Conservation (phyloP, 2,329 filamentous ascomycete species). For the Xylaria sp. region DNA sequence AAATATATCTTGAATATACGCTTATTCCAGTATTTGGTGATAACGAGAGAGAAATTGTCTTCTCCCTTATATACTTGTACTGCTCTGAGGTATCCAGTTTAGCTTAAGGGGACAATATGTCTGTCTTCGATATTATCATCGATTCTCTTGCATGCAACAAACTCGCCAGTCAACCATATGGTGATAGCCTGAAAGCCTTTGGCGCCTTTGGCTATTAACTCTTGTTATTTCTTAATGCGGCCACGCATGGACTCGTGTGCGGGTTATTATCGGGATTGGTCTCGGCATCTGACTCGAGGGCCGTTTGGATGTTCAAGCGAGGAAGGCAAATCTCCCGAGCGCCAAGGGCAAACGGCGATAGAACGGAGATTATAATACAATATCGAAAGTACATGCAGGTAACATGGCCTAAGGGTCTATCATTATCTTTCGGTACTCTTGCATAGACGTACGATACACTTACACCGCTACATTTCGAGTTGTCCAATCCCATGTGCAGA, state of each 20-base stretch:
- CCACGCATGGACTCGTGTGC: conserved; percentile 3
- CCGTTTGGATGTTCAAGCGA: conserved; percentile 1
- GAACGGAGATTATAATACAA: background rate
- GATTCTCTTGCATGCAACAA: background rate
- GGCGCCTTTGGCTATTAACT: background rate
- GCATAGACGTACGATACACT: background rate
- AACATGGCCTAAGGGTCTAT: background rate
- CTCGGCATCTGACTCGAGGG: conserved; percentile 6
- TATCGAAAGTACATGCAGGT: background rate
- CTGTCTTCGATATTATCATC: no score
- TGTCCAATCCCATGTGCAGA: conserved; percentile 4
- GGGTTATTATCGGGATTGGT: conserved; percentile 5
- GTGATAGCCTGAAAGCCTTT: background rate
- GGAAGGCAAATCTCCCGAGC: conserved; percentile 7
- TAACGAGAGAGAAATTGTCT: no score
- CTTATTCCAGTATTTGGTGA: no score
- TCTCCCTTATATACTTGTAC: no score
- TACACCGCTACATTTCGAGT: background rate
- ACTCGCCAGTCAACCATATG: background rate
- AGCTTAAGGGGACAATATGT: no score
- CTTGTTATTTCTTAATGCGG: background rate
- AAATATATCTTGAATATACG: no score
- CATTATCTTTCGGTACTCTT: background rate
- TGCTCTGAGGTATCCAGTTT: no score
- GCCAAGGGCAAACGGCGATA: conserved; percentile 4